These are phyloP conservation scores for Penstemon eatonii DNA, from an alignment of 257 asterid genomes.

Conservation along the genomic window DNA sequence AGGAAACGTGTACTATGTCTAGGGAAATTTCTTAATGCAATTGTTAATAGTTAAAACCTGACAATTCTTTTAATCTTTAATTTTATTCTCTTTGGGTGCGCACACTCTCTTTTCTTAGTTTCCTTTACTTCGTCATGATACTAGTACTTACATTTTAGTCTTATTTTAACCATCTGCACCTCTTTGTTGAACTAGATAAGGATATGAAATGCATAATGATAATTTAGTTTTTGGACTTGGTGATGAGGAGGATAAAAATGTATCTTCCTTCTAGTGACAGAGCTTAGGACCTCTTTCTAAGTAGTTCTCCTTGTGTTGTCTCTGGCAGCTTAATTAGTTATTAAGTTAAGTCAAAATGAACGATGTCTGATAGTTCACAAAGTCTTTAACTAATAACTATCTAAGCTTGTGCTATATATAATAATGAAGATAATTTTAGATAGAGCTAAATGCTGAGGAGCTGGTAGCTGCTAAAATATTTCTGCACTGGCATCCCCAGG, in stretches of 20 bases:
- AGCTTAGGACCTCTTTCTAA: conserved; percentile 12
- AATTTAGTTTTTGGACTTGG: conserved; percentile 9
- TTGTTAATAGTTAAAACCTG: conserved; percentile 17
- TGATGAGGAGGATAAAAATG: conserved; percentile 6
- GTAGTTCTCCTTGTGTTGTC: neutral
- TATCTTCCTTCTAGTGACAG: conserved; percentile 3
- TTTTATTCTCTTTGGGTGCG: neutral
- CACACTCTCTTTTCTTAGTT: neutral
- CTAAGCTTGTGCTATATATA: neutral
- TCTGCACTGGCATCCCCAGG: too few species aligned
- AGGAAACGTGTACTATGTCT: conserved; percentile 12
- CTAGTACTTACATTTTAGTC: conserved; percentile 4
- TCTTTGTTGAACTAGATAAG: conserved; percentile 15
- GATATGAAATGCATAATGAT: neutral
- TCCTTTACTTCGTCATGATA: conserved; percentile 7
- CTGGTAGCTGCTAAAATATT: neutral
- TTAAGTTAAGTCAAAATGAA: too few species aligned
- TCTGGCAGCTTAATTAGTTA: neutral
- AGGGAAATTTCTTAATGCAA: neutral
- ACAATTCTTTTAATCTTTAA: conserved; percentile 2
- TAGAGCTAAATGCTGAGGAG: conserved; percentile 7
- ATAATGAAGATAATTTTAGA: neutral
- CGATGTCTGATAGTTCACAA: neutral
- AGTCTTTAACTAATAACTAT: neutral
- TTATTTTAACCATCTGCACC: neutral